Evolutionary conservation across 2,329 filamentous ascomycete species (phyloP), one percentile per base, ranked within the genome.

Genomic region (Botrytis elliptica): DNA sequence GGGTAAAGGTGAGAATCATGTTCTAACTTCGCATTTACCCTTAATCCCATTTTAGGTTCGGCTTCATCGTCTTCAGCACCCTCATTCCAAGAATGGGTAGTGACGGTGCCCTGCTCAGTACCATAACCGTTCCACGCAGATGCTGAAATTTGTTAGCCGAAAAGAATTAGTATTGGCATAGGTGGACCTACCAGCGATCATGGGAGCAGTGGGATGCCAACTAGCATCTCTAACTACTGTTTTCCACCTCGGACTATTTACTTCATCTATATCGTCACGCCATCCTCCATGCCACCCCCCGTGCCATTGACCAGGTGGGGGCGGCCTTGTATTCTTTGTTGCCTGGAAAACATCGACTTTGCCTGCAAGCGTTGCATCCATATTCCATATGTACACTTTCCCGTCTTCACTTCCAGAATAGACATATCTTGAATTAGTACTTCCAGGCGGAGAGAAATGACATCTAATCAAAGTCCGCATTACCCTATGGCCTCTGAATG

Each of bases 341-440:
- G 92, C 90, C 75, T 87, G 84, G 62, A 88, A 87, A 10, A 98
- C 95, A 80, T 98, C 90, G 64, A 99, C 91, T 60, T 88, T 90
- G 7, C 88, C 89, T 0, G 93, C 94, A 18, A 93, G 80, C 0
- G 94, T 98, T 46, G 93, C 95, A 80, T 99, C 95, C 83, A 98
- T 85, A 80, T 98, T 98, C 88, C 93, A 99, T 60, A 98, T 88
- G 78, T 94, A 95, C 0, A 98, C 92, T 74, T 92, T 92, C 67
- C 96, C 96, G 77, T 98, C 94, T 76, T 93, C 90, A 78, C 93
- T 97, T 36, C 96, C 96, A 33, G 92, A 93, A 83, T 98, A 98
- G 36, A 99, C 94, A 80, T 98, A 98, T 78, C 94, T 88, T 14
- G 93, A 94, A 81, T 98, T 93, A 2, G 94, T 95, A 80, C 93